phyloP scores from a whole-genome alignment of 1,284 basidiomycete species.

The Ganoderma meredithae region DNA sequence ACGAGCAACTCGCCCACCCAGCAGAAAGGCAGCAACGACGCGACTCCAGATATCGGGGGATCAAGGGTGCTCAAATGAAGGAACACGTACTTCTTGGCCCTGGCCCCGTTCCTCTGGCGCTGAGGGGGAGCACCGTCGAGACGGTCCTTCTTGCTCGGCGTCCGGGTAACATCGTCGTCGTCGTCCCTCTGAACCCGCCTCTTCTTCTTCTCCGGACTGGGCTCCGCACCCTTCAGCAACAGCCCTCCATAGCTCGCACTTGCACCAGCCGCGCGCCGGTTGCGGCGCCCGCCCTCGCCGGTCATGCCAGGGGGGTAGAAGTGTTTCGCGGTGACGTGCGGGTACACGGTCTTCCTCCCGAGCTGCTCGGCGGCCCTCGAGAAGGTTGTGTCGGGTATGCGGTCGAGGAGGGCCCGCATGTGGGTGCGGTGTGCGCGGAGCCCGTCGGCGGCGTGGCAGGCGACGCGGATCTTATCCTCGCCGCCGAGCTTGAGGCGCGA shows the following conservation, averaged over 20 bases:
- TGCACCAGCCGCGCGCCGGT: conserved; percentile 46
- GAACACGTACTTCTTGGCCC: conserved; percentile 64
- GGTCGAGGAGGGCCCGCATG: conserved; percentile 69
- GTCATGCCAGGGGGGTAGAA: conserved; percentile 63
- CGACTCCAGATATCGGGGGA: not conserved
- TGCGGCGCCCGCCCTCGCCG: conserved; percentile 65
- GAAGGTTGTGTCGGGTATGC: conserved; percentile 64
- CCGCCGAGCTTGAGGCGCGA: conserved; percentile 92
- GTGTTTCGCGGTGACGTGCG: conserved; percentile 70
- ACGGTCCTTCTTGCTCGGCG: conserved; percentile 51
- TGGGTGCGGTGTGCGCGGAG: conserved; percentile 78
- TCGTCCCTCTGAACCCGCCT: conserved; percentile 67
- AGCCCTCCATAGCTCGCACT: conserved; percentile 31
- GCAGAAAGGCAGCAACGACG: not conserved
- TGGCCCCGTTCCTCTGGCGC: conserved; percentile 56
- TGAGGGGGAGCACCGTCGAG: conserved; percentile 49
- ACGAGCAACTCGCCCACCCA: too few species aligned
- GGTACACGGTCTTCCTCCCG: conserved; percentile 72
- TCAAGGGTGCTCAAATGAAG: not conserved
- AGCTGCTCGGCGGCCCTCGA: conserved; percentile 48
- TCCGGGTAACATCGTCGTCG: conserved; percentile 57
- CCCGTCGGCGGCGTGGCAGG: conserved; percentile 93
- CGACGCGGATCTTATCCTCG: conserved; percentile 99
- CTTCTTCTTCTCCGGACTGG: conserved; percentile 71
- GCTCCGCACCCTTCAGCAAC: conserved; percentile 37